Conservation (phyloP, 1,284 basidiomycete genomes). For the Malassezia restricta region DNA sequence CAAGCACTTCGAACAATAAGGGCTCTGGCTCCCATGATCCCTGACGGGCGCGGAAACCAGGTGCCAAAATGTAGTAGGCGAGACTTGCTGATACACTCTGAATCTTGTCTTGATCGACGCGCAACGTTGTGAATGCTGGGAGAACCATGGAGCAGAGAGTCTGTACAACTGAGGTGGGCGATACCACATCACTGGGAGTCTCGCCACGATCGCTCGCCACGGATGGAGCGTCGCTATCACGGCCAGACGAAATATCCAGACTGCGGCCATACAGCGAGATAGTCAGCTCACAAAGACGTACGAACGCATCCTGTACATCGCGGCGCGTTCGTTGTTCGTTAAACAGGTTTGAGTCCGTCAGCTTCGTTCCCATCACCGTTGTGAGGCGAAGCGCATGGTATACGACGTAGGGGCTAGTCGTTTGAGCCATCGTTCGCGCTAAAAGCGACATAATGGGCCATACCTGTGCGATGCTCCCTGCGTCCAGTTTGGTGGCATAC, state of each 20-base stretch:
- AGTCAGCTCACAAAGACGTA: slow-evolving; percentile 70
- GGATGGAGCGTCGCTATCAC: slow-evolving; percentile 8
- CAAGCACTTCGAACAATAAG: slow-evolving; percentile 54
- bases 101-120: slow-evolving; percentile 75
- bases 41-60: slow-evolving; percentile 57
- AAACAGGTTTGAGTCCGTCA: slow-evolving; percentile 67
- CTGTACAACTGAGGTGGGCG: slow-evolving; percentile 45
- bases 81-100: slow-evolving; percentile 66
- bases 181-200: slow-evolving; percentile 2
- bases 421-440: slow-evolving; percentile 61
- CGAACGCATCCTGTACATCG: slow-evolving; percentile 80
- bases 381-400: slow-evolving; percentile 71
- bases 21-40: slow-evolving; percentile 47
- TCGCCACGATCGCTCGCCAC: slow-evolving; percentile 18
- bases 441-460: slow-evolving; percentile 63
- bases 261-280: slow-evolving; percentile 62
- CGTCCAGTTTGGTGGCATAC: slow-evolving; percentile 73
- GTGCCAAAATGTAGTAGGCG: slow-evolving; percentile 70
- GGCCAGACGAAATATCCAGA: slow-evolving; percentile 51
- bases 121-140: slow-evolving; percentile 65
- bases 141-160: slow-evolving; percentile 64
- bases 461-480: slow-evolving; percentile 76
- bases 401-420: slow-evolving; percentile 50
- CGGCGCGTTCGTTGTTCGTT: slow-evolving; percentile 79
- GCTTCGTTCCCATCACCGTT: slow-evolving; percentile 60